phyloP scores from a whole-genome alignment of 2,329 filamentous ascomycete species.

The Fusarium oxysporum region DNA sequence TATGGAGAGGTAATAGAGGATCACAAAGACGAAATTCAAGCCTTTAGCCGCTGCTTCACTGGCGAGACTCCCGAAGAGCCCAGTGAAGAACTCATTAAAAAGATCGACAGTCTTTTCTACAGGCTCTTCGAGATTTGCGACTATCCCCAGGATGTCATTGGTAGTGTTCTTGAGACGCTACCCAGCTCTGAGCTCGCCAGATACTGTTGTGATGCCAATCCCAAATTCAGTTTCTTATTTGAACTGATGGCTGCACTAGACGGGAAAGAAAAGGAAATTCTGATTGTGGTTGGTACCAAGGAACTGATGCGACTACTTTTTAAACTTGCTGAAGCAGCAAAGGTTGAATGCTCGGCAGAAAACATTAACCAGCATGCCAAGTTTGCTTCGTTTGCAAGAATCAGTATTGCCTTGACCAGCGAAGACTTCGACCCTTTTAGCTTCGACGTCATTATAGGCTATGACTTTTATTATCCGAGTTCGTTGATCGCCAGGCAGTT shows the following conservation, averaged over 20 bases:
- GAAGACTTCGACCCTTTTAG: conserved; percentile 53
- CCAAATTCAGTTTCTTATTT: conserved; percentile 70
- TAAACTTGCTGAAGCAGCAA: conserved; percentile 58
- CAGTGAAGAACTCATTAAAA: conserved; percentile 53
- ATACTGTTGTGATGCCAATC: conserved; percentile 66
- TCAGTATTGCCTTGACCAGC: conserved; percentile 58
- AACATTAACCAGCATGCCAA: conserved; percentile 45
- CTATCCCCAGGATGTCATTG: conserved; percentile 64
- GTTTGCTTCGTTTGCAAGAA: conserved; percentile 52
- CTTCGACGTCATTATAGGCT: conserved; percentile 65
- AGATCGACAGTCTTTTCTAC: conserved; percentile 64
- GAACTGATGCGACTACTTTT: conserved; percentile 64
- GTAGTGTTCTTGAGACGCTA: conserved; percentile 55
- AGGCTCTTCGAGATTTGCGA: conserved; percentile 67
- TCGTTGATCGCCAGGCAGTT: conserved; percentile 48
- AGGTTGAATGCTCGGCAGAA: conserved; percentile 51
- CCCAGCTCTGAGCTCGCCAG: conserved; percentile 59
- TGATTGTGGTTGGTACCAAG: conserved; percentile 65
- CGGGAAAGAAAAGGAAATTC: conserved; percentile 58
- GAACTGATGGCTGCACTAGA: conserved; percentile 59
- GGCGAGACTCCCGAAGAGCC: conserved; percentile 55
- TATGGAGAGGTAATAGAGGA: conserved; percentile 64
- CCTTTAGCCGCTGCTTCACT: conserved; percentile 59
- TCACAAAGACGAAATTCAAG: conserved; percentile 57
- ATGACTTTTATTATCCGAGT: conserved; percentile 61